Base-by-base conservation (phyloP, 2,329 filamentous ascomycete species). In the Periconia sp. region DNA sequence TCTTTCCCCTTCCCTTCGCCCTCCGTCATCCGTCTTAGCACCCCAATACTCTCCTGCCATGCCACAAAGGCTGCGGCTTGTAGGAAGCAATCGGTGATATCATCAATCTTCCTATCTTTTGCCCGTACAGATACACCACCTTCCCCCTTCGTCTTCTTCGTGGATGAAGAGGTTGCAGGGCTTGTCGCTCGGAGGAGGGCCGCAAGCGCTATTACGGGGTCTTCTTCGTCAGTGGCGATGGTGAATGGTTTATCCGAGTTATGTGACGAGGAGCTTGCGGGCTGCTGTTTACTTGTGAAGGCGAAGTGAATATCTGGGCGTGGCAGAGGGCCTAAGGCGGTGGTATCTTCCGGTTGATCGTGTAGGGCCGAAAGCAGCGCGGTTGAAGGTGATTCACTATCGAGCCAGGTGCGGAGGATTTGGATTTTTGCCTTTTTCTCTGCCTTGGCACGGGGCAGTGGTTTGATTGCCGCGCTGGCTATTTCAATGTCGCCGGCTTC, bases 61-160 rank as follows among this genome's bases (percentile, higher is more conserved):
- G 85, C 80, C 37, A 91, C 72, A 85, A 89, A 93, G 2, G 89
- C 86, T 54, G 91, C 79, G 2, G 86, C 91, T 71, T 95, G 91
- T 50, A 94, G 70, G 23, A 94, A 75, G 68, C 87, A 89, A 75
- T 95, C 91, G 0, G 90, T 88, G 47, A 95, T 74, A 75, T 95
- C 91, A 71, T 95, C 91, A 49, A 93, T 72, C 72, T 94, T 94
- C 54, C 56, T 68, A 45, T 13, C 49, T 40, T 23, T 37, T 37
- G 33, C 33, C 13, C 13, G 8, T 27, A 27, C 33, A 37, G 11
- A 6, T 5, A 37, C 33, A 11, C 15, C 10, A 14, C 15, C 13
- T 11, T 37, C 33, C 5, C 33, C 33, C 33, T n/a, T 37, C 37
- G 3, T 50, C 37, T 11, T 37, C 33, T 37, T 37, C 33, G 11